Evolutionary conservation across 805 yeast genomes (phyloP), one percentile per base, ranked within the genome.

Genomic region (Myxozyma udenii): DNA sequence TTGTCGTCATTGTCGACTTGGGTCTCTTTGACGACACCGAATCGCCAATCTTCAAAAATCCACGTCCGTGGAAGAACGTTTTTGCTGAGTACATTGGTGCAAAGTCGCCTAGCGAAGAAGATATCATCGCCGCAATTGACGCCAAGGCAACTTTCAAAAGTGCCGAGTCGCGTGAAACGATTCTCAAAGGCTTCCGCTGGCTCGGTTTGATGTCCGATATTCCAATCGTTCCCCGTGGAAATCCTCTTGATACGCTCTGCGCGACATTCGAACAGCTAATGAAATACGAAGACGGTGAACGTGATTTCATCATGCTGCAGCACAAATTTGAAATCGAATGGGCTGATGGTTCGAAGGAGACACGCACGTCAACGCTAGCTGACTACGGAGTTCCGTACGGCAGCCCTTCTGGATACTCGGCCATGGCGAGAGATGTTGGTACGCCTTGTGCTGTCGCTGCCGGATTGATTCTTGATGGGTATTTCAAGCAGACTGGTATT

Each of bases 391-490:
- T 89, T 33, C 96, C 89, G 72, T 87, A 87, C 72, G 98, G 98
- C 75, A 28, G 78, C 62, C 75, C 77, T 49, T 88, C 90, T 55
- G 91, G 91, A 49, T 93, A 90, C 82, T 85, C 95, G 37, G 90
- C 98, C 33, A 91, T 91, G 98, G 98, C 98, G 62, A 91, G 90
- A 69, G 80, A 87, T 60, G 98, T 91, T 49, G 98, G 98, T 77
- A 90, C 88, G 59, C 98, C 98, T 62, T 90, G 96, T 75, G 96
- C 96, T 49, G 95, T 93, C 69, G 98, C 98, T 30, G 77, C 85
- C 53, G 81, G 81, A 73, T 84, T 85, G 72, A 85, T 93, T 58
- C 78, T 93, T 64, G 80, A 85, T 62, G 96, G 96, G 61, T 80
- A 83, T 52, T 77, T 81, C 64, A 50, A 38, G 28, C 78, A 75